phyloP scores from a whole-genome alignment of 768 basidiomycete genomes.

The Xerocomus spinulosus region DNA sequence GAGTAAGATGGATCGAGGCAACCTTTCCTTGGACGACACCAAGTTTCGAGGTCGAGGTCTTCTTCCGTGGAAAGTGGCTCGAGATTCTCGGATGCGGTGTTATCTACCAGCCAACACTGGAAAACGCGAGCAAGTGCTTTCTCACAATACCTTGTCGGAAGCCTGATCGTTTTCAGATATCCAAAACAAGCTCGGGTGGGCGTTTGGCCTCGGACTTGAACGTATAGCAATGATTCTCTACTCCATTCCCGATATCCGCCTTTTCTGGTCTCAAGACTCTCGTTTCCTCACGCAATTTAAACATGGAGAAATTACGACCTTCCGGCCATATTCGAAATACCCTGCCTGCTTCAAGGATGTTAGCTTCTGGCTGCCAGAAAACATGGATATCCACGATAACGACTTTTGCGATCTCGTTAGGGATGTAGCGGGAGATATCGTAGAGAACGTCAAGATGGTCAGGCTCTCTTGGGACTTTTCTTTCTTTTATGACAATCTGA shows the following conservation, averaged over 20 bases:
- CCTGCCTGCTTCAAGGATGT: slow-evolving; percentile 92
- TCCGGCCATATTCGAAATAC: slow-evolving; percentile 90
- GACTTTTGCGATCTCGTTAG: slow-evolving; percentile 95
- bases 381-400: slow-evolving; percentile 75
- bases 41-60: slow-evolving; percentile 96
- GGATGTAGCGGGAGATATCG: slow-evolving; percentile 88
- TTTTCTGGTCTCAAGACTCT: slow-evolving; percentile 92
- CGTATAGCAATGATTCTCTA: slow-evolving; percentile 97
- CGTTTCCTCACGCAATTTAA: slow-evolving; percentile 88
- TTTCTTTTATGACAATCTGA: slow-evolving; percentile 3
- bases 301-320: slow-evolving; percentile 69
- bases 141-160: neutral
- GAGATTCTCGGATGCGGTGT: slow-evolving; percentile 96
- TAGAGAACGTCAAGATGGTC: slow-evolving; percentile 85
- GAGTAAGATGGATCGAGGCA: slow-evolving; percentile 95
- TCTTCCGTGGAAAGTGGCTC: slow-evolving; percentile 94
- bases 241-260: slow-evolving; percentile 93
- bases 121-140: slow-evolving; percentile 68
- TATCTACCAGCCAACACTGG: slow-evolving; percentile 81
- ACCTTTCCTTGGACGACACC: slow-evolving; percentile 98
- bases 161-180: slow-evolving; percentile 48
- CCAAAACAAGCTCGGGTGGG: slow-evolving; percentile 88
- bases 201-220: slow-evolving; percentile 95
- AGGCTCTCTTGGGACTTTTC: slow-evolving; percentile 17
- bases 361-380: slow-evolving; percentile 82